Conservation (phyloP, 2,329 filamentous ascomycete species). For the Cladosporium cucumerinum region DNA sequence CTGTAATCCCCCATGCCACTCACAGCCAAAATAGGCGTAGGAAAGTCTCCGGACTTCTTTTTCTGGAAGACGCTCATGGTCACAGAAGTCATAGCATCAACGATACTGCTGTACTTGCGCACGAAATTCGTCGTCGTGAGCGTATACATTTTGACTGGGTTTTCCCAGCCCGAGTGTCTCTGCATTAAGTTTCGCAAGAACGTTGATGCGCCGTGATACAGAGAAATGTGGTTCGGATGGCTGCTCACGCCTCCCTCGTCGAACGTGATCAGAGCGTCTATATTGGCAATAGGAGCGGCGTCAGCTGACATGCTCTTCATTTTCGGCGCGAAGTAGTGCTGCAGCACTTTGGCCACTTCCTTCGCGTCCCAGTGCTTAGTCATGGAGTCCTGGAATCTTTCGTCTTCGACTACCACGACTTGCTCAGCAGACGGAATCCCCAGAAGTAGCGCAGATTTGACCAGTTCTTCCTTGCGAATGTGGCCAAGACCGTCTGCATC, state of each 20-base stretch:
- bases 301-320: slow-evolving; percentile 44
- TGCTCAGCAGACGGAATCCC: slow-evolving; percentile 73
- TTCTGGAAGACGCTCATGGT: slow-evolving; percentile 49
- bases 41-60: slow-evolving; percentile 53
- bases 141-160: slow-evolving; percentile 81
- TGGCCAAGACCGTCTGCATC: slow-evolving; percentile 85
- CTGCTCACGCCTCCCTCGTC: slow-evolving; percentile 76
- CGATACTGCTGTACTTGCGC: slow-evolving; percentile 76
- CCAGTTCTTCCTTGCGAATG: slow-evolving; percentile 76
- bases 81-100: slow-evolving; percentile 74
- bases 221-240: slow-evolving; percentile 90
- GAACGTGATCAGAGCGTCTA: slow-evolving; percentile 87
- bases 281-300: slow-evolving; percentile 51
- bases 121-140: slow-evolving; percentile 67
- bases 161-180: slow-evolving; percentile 61
- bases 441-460: slow-evolving; percentile 72
- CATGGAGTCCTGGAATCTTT: slow-evolving; percentile 88
- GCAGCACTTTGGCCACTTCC: slow-evolving; percentile 67
- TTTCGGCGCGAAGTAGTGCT: slow-evolving; percentile 69
- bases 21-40: slow-evolving; percentile 64
- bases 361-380: slow-evolving; percentile 69
- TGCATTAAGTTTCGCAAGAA: slow-evolving; percentile 68
- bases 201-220: slow-evolving; percentile 74
- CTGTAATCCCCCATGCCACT: slow-evolving; percentile 63
- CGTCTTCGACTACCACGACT: slow-evolving; percentile 79